phyloP scores from a whole-genome alignment of 2,329 filamentous ascomycete species.

The Fusarium sp. region DNA sequence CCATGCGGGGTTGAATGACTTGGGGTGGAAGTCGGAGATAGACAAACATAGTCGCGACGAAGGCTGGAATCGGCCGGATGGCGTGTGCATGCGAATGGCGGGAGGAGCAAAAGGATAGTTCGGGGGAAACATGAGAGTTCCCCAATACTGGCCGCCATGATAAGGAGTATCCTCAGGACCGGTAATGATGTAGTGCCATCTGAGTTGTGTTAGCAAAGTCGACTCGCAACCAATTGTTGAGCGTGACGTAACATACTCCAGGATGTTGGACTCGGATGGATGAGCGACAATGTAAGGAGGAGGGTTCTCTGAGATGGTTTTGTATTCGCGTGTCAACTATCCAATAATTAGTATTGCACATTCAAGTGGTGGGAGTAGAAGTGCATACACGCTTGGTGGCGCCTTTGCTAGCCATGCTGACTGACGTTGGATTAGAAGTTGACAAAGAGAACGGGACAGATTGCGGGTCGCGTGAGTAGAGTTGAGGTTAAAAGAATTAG shows the following conservation, averaged over 20 bases:
- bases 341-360: slow-evolving; percentile 35
- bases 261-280: slow-evolving; percentile 89
- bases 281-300: slow-evolving; percentile 91
- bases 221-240: neutral
- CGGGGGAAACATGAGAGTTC: slow-evolving; percentile 91
- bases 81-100: slow-evolving; percentile 98
- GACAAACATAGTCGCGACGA: slow-evolving; percentile 92
- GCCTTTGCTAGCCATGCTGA: slow-evolving; percentile 74
- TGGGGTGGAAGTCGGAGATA: slow-evolving; percentile 97
- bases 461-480: slow-evolving; percentile 40
- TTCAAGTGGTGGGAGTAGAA: neutral
- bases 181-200: slow-evolving; percentile 96
- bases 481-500: neutral
- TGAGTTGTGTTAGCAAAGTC: slow-evolving; percentile 47
- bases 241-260: slow-evolving; percentile 70
- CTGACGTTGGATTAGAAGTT: neutral
- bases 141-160: slow-evolving; percentile 96
- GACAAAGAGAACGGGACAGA: slow-evolving; percentile 40
- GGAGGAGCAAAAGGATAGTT: slow-evolving; percentile 98
- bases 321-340: slow-evolving; percentile 71
- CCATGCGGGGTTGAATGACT: slow-evolving; percentile 98
- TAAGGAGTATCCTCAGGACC: slow-evolving; percentile 95
- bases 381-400: slow-evolving; percentile 74
- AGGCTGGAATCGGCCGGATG: slow-evolving; percentile 93
- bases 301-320: slow-evolving; percentile 75